Percentiles rank a stretch among this genome's conserved stretches.
These are phyloP conservation scores for Phytophthora ohioensis DNA, from an alignment of 352 stramenopile genomes.

Conservation along the genomic window DNA sequence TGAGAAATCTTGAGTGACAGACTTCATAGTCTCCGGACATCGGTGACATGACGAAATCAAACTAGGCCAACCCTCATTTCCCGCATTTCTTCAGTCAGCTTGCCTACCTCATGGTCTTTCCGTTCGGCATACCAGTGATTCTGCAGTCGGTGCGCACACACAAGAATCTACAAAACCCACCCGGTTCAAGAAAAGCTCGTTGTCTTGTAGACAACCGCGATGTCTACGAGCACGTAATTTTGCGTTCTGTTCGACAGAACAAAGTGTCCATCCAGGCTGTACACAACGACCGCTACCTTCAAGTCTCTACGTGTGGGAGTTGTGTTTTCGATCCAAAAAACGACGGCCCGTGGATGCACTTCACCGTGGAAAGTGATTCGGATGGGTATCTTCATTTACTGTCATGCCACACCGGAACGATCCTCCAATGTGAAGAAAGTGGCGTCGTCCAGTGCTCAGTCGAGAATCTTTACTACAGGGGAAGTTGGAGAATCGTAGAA, in stretches of 20 bases:
- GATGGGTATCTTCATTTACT: conserved; percentile 34
- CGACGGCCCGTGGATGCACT: conserved; percentile 30
- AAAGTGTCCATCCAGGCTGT: conserved; percentile 41
- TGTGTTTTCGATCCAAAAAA: conserved; percentile 41
- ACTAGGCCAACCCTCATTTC: background rate
- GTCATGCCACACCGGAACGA: conserved; percentile 30
- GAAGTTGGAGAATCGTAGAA: conserved; percentile 35
- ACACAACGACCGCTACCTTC: conserved; percentile 33
- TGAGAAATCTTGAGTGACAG: no score
- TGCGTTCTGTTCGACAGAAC: conserved; percentile 34
- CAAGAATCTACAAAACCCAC: conserved; percentile 39
- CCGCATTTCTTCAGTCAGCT: background rate
- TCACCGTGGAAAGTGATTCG: conserved; percentile 42
- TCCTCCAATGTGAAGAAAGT: conserved; percentile 31
- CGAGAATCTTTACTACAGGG: conserved; percentile 14
- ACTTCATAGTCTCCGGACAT: no score
- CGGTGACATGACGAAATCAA: no score
- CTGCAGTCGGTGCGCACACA: conserved; percentile 28
- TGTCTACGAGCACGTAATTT: conserved; percentile 38
- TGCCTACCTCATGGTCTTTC: conserved; percentile 12
- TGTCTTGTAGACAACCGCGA: conserved; percentile 38
- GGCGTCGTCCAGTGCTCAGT: conserved; percentile 29
- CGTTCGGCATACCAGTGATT: conserved; percentile 38
- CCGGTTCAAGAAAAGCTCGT: conserved; percentile 39
- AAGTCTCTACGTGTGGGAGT: conserved; percentile 29